Evolutionary conservation across 192 early-diverging fungal genomes (phyloP).

Genomic region (Backusella morwellensis): DNA sequence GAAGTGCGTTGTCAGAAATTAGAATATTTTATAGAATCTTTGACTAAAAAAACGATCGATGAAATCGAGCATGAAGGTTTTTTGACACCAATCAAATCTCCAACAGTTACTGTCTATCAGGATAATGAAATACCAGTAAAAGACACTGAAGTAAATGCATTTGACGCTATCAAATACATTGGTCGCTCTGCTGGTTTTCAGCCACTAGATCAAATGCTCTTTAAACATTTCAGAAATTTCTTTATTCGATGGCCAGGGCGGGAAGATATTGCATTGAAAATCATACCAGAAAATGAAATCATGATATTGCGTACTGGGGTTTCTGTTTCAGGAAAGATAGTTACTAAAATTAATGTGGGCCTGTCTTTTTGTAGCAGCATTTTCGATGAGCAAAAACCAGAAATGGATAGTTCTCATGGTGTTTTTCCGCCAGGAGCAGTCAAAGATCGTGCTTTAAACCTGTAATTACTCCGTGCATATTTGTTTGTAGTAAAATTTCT

Average conservation of each 20-base stretch:
- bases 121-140: background rate
- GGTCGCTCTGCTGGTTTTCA: slow-evolving; percentile 28
- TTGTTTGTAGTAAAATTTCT: background rate
- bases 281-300: slow-evolving; percentile 21
- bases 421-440: background rate
- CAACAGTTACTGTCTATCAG: background rate
- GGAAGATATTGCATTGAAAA: slow-evolving; percentile 24
- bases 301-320: slow-evolving; percentile 24
- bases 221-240: slow-evolving; percentile 9
- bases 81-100: slow-evolving; percentile 4
- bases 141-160: slow-evolving; percentile 13
- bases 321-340: slow-evolving; percentile 9
- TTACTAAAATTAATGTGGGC: slow-evolving; percentile 16
- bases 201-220: slow-evolving; percentile 25
- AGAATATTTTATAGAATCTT: slow-evolving; percentile 23
- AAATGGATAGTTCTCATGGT: background rate
- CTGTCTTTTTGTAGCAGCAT: slow-evolving; percentile 20
- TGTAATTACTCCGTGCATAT: slow-evolving; percentile 10
- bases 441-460: slow-evolving; percentile 5
- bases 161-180: slow-evolving; percentile 24
- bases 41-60: slow-evolving; percentile 22
- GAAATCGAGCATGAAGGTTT: slow-evolving; percentile 22
- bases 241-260: slow-evolving; percentile 28
- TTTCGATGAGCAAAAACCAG: background rate
- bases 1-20: slow-evolving; percentile 31